Percentiles rank a stretch among this genome's conserved stretches.
phyloP scores from a whole-genome alignment of 305 asterid genomes.

The Fraxinus paxiana region DNA sequence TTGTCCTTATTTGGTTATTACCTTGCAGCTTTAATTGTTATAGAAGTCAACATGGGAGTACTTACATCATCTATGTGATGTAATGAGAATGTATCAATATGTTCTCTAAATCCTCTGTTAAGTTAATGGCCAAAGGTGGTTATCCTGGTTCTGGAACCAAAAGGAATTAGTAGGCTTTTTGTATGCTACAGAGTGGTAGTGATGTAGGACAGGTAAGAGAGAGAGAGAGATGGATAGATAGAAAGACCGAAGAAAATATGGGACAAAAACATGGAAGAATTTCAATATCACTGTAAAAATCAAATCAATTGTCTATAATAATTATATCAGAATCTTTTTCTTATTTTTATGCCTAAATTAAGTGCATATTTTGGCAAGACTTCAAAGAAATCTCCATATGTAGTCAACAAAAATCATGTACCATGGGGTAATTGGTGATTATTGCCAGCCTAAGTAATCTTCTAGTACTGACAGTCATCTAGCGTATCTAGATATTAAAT shows the following conservation, averaged over 20 bases:
- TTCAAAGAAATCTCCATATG: background rate
- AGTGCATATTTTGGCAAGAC: background rate
- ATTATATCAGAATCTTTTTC: background rate
- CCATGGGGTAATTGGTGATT: background rate
- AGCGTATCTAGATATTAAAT: background rate
- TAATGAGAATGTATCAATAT: background rate
- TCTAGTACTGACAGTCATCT: background rate
- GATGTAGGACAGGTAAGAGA: background rate
- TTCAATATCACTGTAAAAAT: background rate
- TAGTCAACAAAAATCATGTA: background rate
- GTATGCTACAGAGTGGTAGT: background rate
- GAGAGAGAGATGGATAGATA: background rate
- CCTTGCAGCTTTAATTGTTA: background rate
- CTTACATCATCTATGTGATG: background rate
- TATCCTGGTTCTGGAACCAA: background rate
- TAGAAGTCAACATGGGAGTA: background rate
- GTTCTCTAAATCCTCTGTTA: background rate
- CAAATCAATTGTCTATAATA: background rate
- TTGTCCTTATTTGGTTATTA: background rate
- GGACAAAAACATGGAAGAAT: background rate
- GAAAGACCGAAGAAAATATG: background rate
- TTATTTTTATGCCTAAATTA: background rate
- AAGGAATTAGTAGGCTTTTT: background rate
- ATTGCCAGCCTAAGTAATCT: background rate
- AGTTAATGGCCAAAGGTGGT: background rate